Percentiles rank a stretch among this genome's conserved stretches.
These are phyloP conservation scores for Cystobasidiaceae sp. DNA, from an alignment of 1,284 basidiomycete genomes.

Conservation along the genomic window DNA sequence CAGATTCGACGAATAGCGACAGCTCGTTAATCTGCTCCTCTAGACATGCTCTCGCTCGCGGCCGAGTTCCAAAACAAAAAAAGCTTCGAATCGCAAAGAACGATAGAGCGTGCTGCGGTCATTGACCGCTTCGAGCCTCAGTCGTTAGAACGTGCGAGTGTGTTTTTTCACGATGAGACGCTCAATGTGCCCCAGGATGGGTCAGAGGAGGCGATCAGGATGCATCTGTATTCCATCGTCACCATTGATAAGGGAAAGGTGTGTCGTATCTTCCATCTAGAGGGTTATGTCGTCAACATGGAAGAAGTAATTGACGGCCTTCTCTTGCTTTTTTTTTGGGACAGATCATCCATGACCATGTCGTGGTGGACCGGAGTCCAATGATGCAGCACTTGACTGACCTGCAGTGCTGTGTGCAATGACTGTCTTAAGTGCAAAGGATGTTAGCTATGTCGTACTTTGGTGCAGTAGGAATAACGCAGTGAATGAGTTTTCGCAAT, in stretches of 20 bases:
- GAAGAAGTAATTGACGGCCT: no score
- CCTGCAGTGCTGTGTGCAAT: background rate
- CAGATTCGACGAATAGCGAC: background rate
- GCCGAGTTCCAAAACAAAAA: background rate
- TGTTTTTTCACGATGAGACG: slow-evolving; percentile 1
- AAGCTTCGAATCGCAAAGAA: background rate
- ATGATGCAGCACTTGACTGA: background rate
- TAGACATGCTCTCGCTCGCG: background rate
- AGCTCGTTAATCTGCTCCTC: background rate
- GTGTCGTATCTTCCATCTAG: background rate
- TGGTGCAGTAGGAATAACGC: background rate
- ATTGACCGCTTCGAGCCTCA: background rate
- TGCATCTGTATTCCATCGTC: slow-evolving; percentile 11
- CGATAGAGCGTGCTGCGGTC: background rate
- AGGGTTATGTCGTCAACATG: background rate
- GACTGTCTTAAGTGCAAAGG: no score
- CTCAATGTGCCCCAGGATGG: background rate
- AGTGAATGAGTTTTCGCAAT: background rate
- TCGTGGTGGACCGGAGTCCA: background rate
- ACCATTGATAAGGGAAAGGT: slow-evolving; percentile 4
- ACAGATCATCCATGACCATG: background rate
- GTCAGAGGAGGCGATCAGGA: background rate
- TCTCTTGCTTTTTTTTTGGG: background rate
- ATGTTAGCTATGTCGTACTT: background rate
- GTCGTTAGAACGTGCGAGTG: background rate